Conservation (phyloP, 352 stramenopile species). For the Ophiocytium majus region DNA sequence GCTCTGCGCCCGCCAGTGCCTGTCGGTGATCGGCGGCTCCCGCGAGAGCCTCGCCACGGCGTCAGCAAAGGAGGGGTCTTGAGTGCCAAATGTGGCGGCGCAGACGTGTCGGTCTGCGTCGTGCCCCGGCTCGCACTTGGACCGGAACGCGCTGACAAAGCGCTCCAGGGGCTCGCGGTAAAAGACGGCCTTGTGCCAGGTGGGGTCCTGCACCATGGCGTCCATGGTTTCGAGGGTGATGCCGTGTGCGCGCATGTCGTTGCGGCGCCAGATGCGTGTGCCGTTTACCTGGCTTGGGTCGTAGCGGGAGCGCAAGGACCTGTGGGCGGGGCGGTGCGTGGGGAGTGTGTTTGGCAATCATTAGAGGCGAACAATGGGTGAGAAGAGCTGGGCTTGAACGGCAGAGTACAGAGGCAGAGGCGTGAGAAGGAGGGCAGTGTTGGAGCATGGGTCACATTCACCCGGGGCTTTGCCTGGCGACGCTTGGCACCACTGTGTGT, state of each 20-base stretch:
- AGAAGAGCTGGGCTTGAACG: too few relatives aligned
- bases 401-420: too few relatives aligned
- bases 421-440: too few relatives aligned
- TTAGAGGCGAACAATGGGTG: too few relatives aligned
- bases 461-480: too few relatives aligned
- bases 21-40: neutral
- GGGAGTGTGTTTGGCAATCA: too few relatives aligned
- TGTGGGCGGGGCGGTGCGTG: too few relatives aligned
- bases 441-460: too few relatives aligned
- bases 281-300: neutral
- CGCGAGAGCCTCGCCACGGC: neutral
- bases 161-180: slow-evolving; percentile 28
- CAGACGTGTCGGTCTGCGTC: slow-evolving; percentile 8
- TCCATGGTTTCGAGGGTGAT: neutral
- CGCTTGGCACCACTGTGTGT: too few relatives aligned
- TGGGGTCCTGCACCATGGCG: neutral
- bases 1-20: slow-evolving; percentile 14
- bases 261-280: neutral
- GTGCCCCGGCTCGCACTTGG: slow-evolving; percentile 22
- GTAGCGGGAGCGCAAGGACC: neutral
- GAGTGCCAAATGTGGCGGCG: neutral
- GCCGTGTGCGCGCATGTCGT: neutral
- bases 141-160: slow-evolving; percentile 17
- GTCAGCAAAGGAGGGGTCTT: neutral
- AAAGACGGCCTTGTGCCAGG: slow-evolving; percentile 37